A percentile compares a stretch with the other conserved stretches of the same genome.
These are phyloP conservation scores for Leishmania aethiopica DNA, from an alignment of 208 protist species.

Conservation along the genomic window DNA sequence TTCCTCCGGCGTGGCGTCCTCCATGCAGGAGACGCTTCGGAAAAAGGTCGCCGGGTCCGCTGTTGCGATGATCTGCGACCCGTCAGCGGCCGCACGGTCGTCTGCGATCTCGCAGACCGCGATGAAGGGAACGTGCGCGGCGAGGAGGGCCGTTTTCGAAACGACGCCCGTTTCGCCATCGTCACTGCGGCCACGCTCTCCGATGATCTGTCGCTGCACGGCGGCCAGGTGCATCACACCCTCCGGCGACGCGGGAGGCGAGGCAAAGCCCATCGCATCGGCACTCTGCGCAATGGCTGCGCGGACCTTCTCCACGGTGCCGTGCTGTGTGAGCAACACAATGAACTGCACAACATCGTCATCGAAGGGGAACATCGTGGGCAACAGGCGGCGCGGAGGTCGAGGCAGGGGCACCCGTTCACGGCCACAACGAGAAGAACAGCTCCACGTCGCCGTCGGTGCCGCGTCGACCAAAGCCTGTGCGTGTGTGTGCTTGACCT, in stretches of 20 bases:
- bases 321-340: constrained; percentile 50
- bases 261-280: constrained; percentile 32
- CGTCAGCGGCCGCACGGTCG: neutral
- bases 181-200: neutral
- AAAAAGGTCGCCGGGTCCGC: constrained; percentile 39
- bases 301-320: constrained; percentile 53
- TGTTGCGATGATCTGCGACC: constrained; percentile 39
- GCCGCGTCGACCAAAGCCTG: neutral
- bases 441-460: neutral
- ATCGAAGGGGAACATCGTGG: constrained; percentile 22
- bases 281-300: constrained; percentile 43
- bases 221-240: neutral
- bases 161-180: neutral
- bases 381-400: neutral
- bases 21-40: constrained; percentile 13
- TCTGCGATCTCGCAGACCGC: constrained; percentile 22
- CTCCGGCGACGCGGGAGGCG: neutral
- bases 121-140: constrained; percentile 4
- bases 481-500: neutral
- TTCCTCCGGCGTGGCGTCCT: constrained; percentile 8
- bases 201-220: neutral
- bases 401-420: neutral
- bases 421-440: neutral
- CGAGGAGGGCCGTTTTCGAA: neutral
- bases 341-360: constrained; percentile 71